These are phyloP conservation scores for Eustoma russellianum DNA, from an alignment of 257 asterid species.

Conservation along the genomic window DNA sequence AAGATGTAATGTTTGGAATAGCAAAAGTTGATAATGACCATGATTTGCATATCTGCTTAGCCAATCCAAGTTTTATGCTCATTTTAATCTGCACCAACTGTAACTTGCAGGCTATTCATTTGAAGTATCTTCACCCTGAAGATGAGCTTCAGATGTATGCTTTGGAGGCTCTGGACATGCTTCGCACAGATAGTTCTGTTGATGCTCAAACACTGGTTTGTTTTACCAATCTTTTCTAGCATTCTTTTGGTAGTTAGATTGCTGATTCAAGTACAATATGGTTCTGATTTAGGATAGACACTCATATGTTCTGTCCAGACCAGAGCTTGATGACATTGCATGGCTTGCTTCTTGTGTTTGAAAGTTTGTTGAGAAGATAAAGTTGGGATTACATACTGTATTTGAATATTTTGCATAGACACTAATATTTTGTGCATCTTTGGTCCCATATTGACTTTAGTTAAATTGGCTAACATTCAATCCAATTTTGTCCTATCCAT, in stretches of 20 bases:
- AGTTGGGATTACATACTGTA: too few species aligned
- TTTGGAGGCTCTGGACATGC: slow-evolving; percentile 75
- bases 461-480: too few species aligned
- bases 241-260: slow-evolving; percentile 8
- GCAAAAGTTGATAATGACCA: neutral
- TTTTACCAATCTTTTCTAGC: slow-evolving; percentile 10
- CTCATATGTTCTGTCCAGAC: too few species aligned
- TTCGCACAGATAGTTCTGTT: slow-evolving; percentile 45
- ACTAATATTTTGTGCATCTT: too few species aligned
- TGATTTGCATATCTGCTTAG: neutral
- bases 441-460: too few species aligned
- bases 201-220: slow-evolving; percentile 98
- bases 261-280: neutral
- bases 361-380: too few species aligned
- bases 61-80: slow-evolving; percentile 2
- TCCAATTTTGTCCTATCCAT: too few species aligned
- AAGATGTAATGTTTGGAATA: neutral
- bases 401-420: too few species aligned
- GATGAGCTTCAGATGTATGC: slow-evolving; percentile 78
- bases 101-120: slow-evolving; percentile 65
- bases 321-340: neutral
- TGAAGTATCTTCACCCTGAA: slow-evolving; percentile 82
- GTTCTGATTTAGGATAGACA: too few species aligned
- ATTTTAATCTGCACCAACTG: slow-evolving; percentile 9
- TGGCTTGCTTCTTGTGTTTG: neutral